These are phyloP conservation scores for Xylaria sp. DNA, from an alignment of 2,329 filamentous ascomycete species.

Conservation along the genomic window DNA sequence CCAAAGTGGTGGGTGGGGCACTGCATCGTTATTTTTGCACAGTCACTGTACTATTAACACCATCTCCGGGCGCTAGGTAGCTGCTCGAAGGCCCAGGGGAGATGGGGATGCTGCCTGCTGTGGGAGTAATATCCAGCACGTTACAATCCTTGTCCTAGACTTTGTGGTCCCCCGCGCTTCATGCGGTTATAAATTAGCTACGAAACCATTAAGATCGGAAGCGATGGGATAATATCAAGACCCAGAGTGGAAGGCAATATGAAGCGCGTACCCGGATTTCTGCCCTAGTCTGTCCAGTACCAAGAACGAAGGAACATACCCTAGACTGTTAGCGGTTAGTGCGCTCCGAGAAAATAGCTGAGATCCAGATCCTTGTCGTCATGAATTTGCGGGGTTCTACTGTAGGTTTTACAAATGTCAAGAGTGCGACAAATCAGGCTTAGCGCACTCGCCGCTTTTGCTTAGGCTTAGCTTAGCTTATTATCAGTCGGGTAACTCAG, in stretches of 20 bases:
- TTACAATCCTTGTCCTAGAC: neutral
- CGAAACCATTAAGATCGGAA: neutral
- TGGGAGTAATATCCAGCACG: neutral
- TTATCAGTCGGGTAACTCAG: neutral
- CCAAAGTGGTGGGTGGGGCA: too few relatives aligned
- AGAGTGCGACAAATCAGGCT: neutral
- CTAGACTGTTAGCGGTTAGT: neutral
- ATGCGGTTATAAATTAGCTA: neutral
- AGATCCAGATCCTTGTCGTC: neutral
- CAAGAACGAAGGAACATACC: neutral
- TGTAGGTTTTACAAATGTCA: neutral
- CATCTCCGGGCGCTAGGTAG: slow-evolving; percentile 7
- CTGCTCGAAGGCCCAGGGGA: slow-evolving; percentile 10
- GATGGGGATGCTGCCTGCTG: slow-evolving; percentile 2
- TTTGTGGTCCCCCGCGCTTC: neutral
- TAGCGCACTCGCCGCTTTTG: too few relatives aligned
- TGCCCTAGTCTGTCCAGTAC: neutral
- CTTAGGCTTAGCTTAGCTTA: neutral
- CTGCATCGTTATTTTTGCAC: too few relatives aligned
- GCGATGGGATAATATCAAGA: neutral
- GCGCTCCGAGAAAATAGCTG: neutral
- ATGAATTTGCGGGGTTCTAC: neutral
- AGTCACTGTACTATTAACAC: too few relatives aligned
- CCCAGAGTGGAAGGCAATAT: neutral
- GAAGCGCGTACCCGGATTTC: neutral